Conservation (phyloP, 352 stramenopile species). For the Blastocystis sp. region DNA sequence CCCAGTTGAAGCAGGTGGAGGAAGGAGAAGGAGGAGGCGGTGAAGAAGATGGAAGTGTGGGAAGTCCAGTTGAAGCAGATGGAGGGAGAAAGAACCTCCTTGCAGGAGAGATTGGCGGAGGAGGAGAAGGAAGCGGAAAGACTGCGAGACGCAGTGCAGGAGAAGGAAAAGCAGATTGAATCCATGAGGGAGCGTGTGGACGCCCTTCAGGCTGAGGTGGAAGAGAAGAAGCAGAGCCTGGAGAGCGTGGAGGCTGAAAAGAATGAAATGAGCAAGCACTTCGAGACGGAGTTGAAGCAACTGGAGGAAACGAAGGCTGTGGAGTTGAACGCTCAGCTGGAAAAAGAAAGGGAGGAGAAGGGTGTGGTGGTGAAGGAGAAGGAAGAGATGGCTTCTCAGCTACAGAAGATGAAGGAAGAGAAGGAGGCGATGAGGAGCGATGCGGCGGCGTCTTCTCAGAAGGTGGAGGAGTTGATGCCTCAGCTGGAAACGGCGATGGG, state of each 20-base stretch:
- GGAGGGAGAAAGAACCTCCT: not conserved
- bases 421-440: not conserved
- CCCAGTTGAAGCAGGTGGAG: not conserved
- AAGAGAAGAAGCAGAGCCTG: not conserved
- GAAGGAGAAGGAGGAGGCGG: not conserved
- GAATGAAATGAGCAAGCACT: not conserved
- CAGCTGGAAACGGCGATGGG: not conserved
- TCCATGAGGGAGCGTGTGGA: too few species aligned
- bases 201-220: not conserved
- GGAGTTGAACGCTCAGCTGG: too few species aligned
- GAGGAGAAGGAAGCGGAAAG: too few species aligned
- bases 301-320: not conserved
- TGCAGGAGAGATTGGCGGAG: too few species aligned
- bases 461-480: not conserved
- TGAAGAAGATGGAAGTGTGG: not conserved
- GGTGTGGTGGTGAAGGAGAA: too few species aligned
- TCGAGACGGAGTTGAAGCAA: not conserved
- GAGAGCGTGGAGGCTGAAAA: not conserved
- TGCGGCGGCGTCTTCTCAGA: not conserved
- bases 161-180: too few species aligned
- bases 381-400: not conserved
- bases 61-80: not conserved
- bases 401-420: not conserved
- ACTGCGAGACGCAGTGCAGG: too few species aligned
- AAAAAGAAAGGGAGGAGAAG: too few species aligned